These are phyloP conservation scores for Leccinum incarnatum DNA, from an alignment of 768 basidiomycete species.

Conservation along the genomic window DNA sequence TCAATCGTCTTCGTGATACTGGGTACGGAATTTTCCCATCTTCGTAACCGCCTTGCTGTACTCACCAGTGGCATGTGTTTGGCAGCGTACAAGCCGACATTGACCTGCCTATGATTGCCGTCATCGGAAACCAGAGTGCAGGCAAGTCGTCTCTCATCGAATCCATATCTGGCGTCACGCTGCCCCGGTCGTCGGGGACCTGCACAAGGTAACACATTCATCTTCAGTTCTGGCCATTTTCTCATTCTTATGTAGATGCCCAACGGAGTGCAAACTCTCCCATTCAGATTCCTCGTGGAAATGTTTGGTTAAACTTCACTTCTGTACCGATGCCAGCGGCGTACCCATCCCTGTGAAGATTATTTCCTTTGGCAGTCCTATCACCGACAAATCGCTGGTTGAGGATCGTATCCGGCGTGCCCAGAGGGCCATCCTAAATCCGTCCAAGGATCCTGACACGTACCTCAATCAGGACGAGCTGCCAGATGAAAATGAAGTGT, in stretches of 20 bases:
- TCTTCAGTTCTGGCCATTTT: background rate
- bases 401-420: constrained; percentile 68
- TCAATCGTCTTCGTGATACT: constrained; percentile 59
- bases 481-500: constrained; percentile 18
- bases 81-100: constrained; percentile 65
- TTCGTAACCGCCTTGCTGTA: background rate
- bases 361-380: constrained; percentile 45
- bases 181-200: constrained; percentile 71
- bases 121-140: constrained; percentile 72
- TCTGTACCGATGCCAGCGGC: constrained; percentile 39
- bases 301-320: constrained; percentile 49
- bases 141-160: constrained; percentile 80
- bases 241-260: constrained; percentile 41
- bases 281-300: constrained; percentile 43
- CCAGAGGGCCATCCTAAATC: constrained; percentile 65
- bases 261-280: constrained; percentile 55
- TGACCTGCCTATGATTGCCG: constrained; percentile 70
- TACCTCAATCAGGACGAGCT: constrained; percentile 18
- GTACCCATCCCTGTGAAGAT: constrained; percentile 38
- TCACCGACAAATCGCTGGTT: constrained; percentile 50
- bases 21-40: constrained; percentile 40
- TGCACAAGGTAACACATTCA: constrained; percentile 56
- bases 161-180: constrained; percentile 67
- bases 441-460: constrained; percentile 26
- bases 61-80: background rate